These are phyloP conservation scores for Lichtheimia ramosa DNA, from an alignment of 371 early-diverging fungal genomes.

Conservation along the genomic window DNA sequence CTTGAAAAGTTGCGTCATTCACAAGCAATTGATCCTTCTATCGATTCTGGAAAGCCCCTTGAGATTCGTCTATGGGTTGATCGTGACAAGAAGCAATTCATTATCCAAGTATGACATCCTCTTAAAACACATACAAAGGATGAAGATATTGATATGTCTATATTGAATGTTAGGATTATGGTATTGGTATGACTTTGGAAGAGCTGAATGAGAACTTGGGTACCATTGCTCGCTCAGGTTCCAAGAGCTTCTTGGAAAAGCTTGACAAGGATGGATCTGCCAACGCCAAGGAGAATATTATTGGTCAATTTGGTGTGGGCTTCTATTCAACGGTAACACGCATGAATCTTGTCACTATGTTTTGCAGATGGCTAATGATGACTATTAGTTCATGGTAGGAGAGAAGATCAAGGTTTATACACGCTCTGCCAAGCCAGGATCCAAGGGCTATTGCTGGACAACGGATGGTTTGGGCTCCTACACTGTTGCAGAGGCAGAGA, in stretches of 20 bases:
- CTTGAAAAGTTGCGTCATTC: conserved; percentile 92
- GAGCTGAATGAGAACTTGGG: conserved; percentile 93
- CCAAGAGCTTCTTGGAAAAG: conserved; percentile 87
- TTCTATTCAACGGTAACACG: conserved; percentile 75
- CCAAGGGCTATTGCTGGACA: conserved; percentile 83
- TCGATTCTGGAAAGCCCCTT: conserved; percentile 66
- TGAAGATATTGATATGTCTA: not conserved
- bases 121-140: not conserved
- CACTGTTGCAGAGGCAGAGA: conserved; percentile 75
- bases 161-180: conserved; percentile 71
- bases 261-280: conserved; percentile 65
- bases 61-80: conserved; percentile 82
- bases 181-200: conserved; percentile 97
- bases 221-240: conserved; percentile 94
- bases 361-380: not conserved
- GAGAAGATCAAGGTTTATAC: conserved; percentile 83
- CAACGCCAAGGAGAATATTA: conserved; percentile 73
- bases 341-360: not conserved
- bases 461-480: conserved; percentile 84
- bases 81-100: conserved; percentile 72
- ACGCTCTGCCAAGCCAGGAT: conserved; percentile 68
- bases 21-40: conserved; percentile 60
- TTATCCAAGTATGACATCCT: conserved; percentile 60
- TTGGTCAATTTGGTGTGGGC: conserved; percentile 99
- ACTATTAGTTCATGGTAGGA: conserved; percentile 82